phyloP scores from a whole-genome alignment of 306 rosid species.

The Dalbergia cochinchinensis region DNA sequence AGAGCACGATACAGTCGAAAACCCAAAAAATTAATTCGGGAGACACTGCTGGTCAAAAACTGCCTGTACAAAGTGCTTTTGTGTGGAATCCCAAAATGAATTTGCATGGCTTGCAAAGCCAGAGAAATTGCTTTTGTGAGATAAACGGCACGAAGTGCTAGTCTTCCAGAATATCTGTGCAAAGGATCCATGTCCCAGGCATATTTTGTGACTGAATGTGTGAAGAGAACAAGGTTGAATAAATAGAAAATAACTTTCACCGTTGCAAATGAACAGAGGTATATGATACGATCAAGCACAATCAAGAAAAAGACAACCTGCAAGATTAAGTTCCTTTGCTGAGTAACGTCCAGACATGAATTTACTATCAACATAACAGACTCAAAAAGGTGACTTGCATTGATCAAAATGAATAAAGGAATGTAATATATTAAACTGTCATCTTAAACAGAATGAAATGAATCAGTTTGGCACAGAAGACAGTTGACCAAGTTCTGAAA shows the following conservation, averaged over 20 bases:
- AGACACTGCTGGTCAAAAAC: slow-evolving; percentile 89
- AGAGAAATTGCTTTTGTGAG: slow-evolving; percentile 85
- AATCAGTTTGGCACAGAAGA: slow-evolving; percentile 21
- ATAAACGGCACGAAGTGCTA: slow-evolving; percentile 89
- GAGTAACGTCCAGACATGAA: slow-evolving; percentile 32
- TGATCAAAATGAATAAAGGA: slow-evolving; percentile 30
- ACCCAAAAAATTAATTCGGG: slow-evolving; percentile 75
- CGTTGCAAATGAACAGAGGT: slow-evolving; percentile 88
- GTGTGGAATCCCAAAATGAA: slow-evolving; percentile 84
- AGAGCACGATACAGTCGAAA: slow-evolving; percentile 87
- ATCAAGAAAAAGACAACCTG: slow-evolving; percentile 94
- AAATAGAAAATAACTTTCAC: slow-evolving; percentile 86
- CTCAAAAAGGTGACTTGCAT: slow-evolving; percentile 17
- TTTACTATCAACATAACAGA: slow-evolving; percentile 27
- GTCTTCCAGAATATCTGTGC: slow-evolving; percentile 65
- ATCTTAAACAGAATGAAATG: slow-evolving; percentile 4
- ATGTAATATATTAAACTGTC: slow-evolving; percentile 24
- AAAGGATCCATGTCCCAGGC: slow-evolving; percentile 90
- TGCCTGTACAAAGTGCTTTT: slow-evolving; percentile 87
- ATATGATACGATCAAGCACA: slow-evolving; percentile 90
- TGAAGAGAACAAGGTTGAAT: slow-evolving; percentile 87
- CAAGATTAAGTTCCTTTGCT: slow-evolving; percentile 44
- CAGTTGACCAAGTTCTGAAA: slow-evolving; percentile 21
- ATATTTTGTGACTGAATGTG: slow-evolving; percentile 80
- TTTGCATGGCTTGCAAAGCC: slow-evolving; percentile 88